Evolutionary conservation across 805 yeast species (phyloP).

Genomic region (Schizosaccharomyces octosporus): DNA sequence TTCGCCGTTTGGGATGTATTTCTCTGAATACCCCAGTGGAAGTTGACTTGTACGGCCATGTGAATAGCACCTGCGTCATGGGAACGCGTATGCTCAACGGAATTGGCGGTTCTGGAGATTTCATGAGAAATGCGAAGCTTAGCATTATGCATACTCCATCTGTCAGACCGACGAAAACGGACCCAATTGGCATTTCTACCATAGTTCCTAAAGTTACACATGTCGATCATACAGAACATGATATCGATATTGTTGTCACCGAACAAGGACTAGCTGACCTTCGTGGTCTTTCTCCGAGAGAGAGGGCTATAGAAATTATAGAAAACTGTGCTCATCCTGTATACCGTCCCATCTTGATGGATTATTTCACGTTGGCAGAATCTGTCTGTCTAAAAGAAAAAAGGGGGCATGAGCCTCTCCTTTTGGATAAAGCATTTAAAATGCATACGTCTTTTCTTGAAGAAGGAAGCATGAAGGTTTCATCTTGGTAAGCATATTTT

Average conservation of each 20-base stretch:
- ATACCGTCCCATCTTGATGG: slow-evolving; percentile 59
- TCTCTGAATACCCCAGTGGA: slow-evolving; percentile 99
- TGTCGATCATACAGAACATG: slow-evolving; percentile 94
- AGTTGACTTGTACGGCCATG: slow-evolving; percentile 95
- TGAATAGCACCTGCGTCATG: slow-evolving; percentile 87
- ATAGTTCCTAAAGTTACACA: slow-evolving; percentile 91
- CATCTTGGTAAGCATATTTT: slow-evolving; percentile 29
- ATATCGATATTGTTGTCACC: slow-evolving; percentile 76
- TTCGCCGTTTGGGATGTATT: slow-evolving; percentile 88
- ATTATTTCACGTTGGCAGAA: slow-evolving; percentile 66
- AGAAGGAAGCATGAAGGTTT: slow-evolving; percentile 89
- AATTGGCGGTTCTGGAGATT: slow-evolving; percentile 91
- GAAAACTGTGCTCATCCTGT: slow-evolving; percentile 89
- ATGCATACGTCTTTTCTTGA: slow-evolving; percentile 78
- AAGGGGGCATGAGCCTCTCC: slow-evolving; percentile 83
- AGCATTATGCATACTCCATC: slow-evolving; percentile 97
- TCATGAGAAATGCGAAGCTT: slow-evolving; percentile 83
- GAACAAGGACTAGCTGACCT: slow-evolving; percentile 93
- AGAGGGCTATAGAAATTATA: slow-evolving; percentile 69
- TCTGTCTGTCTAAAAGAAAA: slow-evolving; percentile 49
- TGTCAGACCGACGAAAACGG: slow-evolving; percentile 78
- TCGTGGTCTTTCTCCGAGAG: slow-evolving; percentile 85
- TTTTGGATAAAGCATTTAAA: slow-evolving; percentile 71
- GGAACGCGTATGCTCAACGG: slow-evolving; percentile 97
- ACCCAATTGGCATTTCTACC: slow-evolving; percentile 84